Conservation (phyloP, 179 eudicot species). For the Silene noctiflora region DNA sequence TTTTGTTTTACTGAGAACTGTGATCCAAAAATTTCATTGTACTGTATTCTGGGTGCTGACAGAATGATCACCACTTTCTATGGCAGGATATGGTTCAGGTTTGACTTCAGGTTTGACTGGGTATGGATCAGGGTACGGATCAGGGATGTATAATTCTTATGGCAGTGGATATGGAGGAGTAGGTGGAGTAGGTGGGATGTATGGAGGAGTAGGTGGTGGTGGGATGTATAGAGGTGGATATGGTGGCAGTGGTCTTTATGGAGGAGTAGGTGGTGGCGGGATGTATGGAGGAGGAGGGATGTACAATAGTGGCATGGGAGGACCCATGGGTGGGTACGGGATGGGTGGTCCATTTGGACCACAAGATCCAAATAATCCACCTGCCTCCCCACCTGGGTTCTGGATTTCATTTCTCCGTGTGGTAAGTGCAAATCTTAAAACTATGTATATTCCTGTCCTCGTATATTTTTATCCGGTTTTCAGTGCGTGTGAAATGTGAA, state of each 20-base stretch:
- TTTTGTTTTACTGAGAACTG: slow-evolving; percentile 7
- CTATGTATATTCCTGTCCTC: neutral
- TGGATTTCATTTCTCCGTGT: slow-evolving; percentile 90
- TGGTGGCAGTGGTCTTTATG: slow-evolving; percentile 54
- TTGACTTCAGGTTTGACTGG: slow-evolving; percentile 48
- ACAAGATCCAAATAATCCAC: slow-evolving; percentile 90
- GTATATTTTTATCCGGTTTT: neutral
- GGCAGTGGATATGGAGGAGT: slow-evolving; percentile 64
- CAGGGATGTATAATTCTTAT: slow-evolving; percentile 56
- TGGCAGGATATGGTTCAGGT: slow-evolving; percentile 69
- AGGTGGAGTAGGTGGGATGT: slow-evolving; percentile 57
- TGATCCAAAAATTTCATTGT: neutral
- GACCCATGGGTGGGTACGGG: slow-evolving; percentile 52
- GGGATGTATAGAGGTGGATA: slow-evolving; percentile 65
- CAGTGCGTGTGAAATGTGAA: neutral
- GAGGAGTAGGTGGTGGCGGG: slow-evolving; percentile 27
- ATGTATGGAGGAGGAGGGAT: slow-evolving; percentile 32
- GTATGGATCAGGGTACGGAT: slow-evolving; percentile 57
- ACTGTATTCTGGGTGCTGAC: neutral
- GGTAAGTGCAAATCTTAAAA: slow-evolving; percentile 40
- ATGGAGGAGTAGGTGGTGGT: slow-evolving; percentile 56
- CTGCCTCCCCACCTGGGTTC: slow-evolving; percentile 86
- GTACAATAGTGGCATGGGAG: slow-evolving; percentile 36
- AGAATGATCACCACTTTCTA: slow-evolving; percentile 7
- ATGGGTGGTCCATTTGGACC: slow-evolving; percentile 78